Evolutionary conservation across 2,329 filamentous ascomycete genomes (phyloP).

Genomic region (Fusarium veterinarium): DNA sequence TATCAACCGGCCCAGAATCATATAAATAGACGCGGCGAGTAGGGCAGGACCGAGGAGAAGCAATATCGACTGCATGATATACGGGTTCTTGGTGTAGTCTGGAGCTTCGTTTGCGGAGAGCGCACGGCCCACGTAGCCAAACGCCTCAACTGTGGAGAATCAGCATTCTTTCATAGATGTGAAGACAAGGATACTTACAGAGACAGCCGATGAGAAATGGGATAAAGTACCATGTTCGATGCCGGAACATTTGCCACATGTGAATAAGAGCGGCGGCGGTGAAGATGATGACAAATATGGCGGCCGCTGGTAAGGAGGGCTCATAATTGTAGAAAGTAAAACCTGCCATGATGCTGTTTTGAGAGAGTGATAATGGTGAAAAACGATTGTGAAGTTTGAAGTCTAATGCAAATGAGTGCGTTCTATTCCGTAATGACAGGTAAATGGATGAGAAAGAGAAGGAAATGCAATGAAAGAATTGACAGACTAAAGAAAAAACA

Average conservation of each 20-base stretch:
- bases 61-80: constrained; percentile 54
- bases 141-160: constrained; percentile 38
- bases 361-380: neutral
- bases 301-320: constrained; percentile 56
- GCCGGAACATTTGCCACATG: constrained; percentile 52
- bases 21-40: constrained; percentile 59
- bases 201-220: constrained; percentile 62
- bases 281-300: constrained; percentile 56
- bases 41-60: constrained; percentile 53
- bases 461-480: neutral
- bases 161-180: neutral
- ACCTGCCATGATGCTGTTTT: neutral
- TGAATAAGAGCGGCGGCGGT: constrained; percentile 51
- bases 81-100: constrained; percentile 48
- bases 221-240: constrained; percentile 63
- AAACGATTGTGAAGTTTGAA: neutral
- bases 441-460: neutral
- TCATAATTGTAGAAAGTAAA: constrained; percentile 58
- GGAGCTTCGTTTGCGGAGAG: constrained; percentile 57
- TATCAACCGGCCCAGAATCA: constrained; percentile 57
- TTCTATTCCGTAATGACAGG: neutral
- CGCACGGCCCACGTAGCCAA: constrained; percentile 60
- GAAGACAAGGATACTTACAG: constrained; percentile 50
- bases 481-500: neutral
- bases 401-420: neutral